Base-by-base conservation (phyloP, 1,139 yeast species). In the Hansenula sp. region DNA sequence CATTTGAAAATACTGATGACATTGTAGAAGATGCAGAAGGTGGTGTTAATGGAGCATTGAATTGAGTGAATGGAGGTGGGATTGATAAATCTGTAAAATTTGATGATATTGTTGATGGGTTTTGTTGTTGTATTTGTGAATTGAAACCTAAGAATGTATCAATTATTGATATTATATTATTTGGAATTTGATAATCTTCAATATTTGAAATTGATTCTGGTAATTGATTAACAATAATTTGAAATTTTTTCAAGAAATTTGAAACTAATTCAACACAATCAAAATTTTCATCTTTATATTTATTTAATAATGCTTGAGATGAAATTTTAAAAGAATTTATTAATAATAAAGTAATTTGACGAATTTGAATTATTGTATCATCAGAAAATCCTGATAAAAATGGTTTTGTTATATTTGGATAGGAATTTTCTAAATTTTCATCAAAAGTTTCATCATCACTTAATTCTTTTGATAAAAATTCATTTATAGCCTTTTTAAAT, bases 301-400 rank as follows among this genome's bases (percentile, higher is more conserved):
- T 79, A 47, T 73, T 74, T 26, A 72, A 60, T 33, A 79, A 61
- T 4, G 77, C 80, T 42, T 78, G 82, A 3, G 83, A 74, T 25
- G 76, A 73, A 40, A 66, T 64, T 39, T 68, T 55, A 34, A 77
- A 64, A 32, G 73, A 71, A 39, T 68, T 62, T 34, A 75, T 58
- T 43, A 79, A 61, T 63, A 75, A 61, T 21, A 76, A 50, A 4
- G 75, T 63, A 24, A 76, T 59, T 44, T 68, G 68, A 44, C 76
- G 64, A 14, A 79, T 61, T 36, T 62, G 61, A 29, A 61, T 59
- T n/a, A 77, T 47, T 3, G 82, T 50, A 8, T 56, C 57, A 11
- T 60, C 54, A 11, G 72, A 73, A 42, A 77, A 72, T 1, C 82
- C 82, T 44, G 69, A 62, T 27, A 79, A 60, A 52, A 79, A 78